A percentile compares a stretch with the other conserved stretches of the same genome.
phyloP scores from a whole-genome alignment of 176 grass and related monocot species.

The Juncus effusus region DNA sequence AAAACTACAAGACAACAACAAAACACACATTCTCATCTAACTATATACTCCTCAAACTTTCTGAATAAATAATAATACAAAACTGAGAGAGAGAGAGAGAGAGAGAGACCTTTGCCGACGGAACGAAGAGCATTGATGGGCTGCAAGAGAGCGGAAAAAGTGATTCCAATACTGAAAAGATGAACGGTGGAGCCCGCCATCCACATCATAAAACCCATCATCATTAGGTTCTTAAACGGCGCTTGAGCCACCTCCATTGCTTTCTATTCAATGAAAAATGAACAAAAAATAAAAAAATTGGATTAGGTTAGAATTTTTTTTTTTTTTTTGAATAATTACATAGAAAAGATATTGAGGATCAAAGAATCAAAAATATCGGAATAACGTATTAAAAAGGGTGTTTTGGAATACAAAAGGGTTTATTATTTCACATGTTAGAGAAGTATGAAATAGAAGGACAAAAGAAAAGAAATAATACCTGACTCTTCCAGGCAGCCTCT shows the following conservation, averaged over 20 bases:
- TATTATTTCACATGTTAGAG: neutral
- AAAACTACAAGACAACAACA: slow-evolving; percentile 58
- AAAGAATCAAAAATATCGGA: no score
- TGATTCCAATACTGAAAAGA: slow-evolving; percentile 98
- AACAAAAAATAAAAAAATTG: slow-evolving; percentile 7
- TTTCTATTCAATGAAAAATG: slow-evolving; percentile 51
- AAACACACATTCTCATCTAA: neutral
- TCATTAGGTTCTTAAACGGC: slow-evolving; percentile 93
- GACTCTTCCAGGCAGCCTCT: slow-evolving; percentile 76
- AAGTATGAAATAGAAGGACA: neutral
- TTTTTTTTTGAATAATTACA: neutral
- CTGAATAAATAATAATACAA: no score
- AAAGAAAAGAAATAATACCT: slow-evolving; percentile 43
- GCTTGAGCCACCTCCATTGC: slow-evolving; percentile 96
- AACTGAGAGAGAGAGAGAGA: neutral
- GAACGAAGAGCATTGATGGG: slow-evolving; percentile 67
- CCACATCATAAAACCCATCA: slow-evolving; percentile 99
- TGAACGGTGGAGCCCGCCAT: slow-evolving; percentile 96
- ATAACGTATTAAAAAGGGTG: no score
- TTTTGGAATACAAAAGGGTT: no score
- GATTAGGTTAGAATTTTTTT: slow-evolving; percentile 4
- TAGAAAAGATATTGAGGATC: no score
- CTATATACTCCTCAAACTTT: no score
- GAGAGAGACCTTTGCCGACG: slow-evolving; percentile 69
- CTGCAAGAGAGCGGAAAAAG: slow-evolving; percentile 91